Percentiles rank a stretch among this genome's conserved stretches.
Conservation (phyloP, 1,284 basidiomycete species). For the Ustilago hordei region DNA sequence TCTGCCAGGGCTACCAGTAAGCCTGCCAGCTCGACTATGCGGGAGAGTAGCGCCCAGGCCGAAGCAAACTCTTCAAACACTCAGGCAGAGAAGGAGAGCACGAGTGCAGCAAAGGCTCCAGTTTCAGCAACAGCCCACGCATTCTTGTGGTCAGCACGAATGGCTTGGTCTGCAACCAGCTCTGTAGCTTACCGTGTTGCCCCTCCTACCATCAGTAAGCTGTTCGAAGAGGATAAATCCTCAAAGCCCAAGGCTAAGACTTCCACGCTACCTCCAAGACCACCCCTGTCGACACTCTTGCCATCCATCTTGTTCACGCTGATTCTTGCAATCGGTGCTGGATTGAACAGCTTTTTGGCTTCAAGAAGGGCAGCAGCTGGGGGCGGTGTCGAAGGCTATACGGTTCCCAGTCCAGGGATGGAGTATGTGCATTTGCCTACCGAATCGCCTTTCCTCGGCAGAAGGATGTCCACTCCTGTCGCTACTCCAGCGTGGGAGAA, state of each 20-base stretch:
- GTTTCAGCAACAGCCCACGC: conserved; percentile 15
- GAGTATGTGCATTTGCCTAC: conserved; percentile 22
- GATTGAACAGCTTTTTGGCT: conserved; percentile 48
- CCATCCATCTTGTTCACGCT: conserved; percentile 61
- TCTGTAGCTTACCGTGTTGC: conserved; percentile 25
- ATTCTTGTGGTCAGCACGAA: conserved; percentile 33
- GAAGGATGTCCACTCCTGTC: not conserved
- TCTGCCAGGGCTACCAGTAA: not conserved
- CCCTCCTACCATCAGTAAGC: conserved; percentile 16
- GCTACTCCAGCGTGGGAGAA: not conserved
- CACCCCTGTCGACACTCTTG: conserved; percentile 56
- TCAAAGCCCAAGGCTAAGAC: conserved; percentile 2
- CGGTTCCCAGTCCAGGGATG: conserved; percentile 4
- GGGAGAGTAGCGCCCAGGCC: not conserved
- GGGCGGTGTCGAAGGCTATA: conserved; percentile 3
- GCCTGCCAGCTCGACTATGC: not conserved
- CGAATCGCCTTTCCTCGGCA: not conserved
- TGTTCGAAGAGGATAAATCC: conserved; percentile 12
- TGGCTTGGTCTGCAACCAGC: conserved; percentile 30
- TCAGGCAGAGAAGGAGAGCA: not conserved
- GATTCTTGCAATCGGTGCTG: conserved; percentile 56
- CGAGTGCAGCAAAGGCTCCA: not conserved
- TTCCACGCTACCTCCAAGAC: conserved; percentile 53
- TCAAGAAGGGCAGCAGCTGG: conserved; percentile 20
- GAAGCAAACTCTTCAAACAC: not conserved